Conservation (phyloP, 805 yeast genomes). For the Tetrapisispora fleetii region DNA sequence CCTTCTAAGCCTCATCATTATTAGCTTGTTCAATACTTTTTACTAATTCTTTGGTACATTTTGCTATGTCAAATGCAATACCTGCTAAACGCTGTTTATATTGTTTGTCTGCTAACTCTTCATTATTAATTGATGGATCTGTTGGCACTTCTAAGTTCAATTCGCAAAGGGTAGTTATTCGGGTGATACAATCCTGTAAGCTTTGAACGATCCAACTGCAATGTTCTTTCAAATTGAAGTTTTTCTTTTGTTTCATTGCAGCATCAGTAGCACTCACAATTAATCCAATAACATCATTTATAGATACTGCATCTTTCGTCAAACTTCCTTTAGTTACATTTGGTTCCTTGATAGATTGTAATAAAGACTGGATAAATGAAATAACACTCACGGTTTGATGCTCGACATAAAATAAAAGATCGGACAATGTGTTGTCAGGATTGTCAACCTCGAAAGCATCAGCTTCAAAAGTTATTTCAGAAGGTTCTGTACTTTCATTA, state of each 20-base stretch:
- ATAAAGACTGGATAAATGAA: constrained; percentile 73
- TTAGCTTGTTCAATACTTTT: constrained; percentile 94
- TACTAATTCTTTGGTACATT: constrained; percentile 90
- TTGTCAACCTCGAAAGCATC: constrained; percentile 72
- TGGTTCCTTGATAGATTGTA: constrained; percentile 67
- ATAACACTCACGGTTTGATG: constrained; percentile 91
- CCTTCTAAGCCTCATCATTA: constrained; percentile 47
- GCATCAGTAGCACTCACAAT: constrained; percentile 86
- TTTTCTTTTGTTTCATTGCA: constrained; percentile 82
- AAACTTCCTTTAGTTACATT: constrained; percentile 68
- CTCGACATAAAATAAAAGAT: constrained; percentile 74
- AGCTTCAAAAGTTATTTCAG: constrained; percentile 41
- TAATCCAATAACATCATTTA: constrained; percentile 65
- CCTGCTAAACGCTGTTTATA: constrained; percentile 93
- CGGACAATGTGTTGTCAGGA: constrained; percentile 82
- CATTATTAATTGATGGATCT: constrained; percentile 34
- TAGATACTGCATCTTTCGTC: constrained; percentile 63
- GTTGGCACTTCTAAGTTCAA: constrained; percentile 25
- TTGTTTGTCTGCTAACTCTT: constrained; percentile 73
- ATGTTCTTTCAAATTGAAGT: constrained; percentile 75
- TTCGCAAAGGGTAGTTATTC: constrained; percentile 69
- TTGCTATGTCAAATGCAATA: constrained; percentile 90
- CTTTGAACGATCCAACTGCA: constrained; percentile 87
- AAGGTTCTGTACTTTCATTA: neutral
- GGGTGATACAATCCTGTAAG: constrained; percentile 70